phyloP scores from a whole-genome alignment of 2,329 filamentous ascomycete species.

The Stagonosporopsis rhizophila region DNA sequence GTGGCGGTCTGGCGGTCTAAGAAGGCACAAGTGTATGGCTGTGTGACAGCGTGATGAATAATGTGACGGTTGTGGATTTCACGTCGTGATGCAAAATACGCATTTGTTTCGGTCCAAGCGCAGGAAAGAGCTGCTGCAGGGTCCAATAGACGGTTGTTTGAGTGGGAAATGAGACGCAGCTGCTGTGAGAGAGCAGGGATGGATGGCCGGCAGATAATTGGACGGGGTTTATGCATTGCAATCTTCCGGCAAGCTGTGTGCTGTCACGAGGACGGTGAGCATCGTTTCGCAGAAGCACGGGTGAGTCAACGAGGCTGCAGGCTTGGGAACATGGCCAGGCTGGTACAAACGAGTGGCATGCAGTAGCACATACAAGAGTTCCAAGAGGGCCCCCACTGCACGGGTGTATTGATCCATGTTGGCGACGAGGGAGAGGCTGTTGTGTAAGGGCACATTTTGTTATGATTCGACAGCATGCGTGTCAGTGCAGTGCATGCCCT shows the following conservation, averaged over 20 bases:
- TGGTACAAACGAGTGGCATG: constrained; percentile 2
- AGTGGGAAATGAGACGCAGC: constrained; percentile 18
- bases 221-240: constrained; percentile 15
- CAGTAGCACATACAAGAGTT: constrained; percentile 6
- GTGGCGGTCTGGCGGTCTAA: not conserved
- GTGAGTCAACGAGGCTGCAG: constrained; percentile 5
- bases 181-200: constrained; percentile 18
- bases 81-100: constrained; percentile 24
- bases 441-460: constrained; percentile 4
- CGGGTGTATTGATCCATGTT: constrained; percentile 1
- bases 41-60: constrained; percentile 6
- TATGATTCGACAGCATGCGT: constrained; percentile 20
- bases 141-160: constrained; percentile 33
- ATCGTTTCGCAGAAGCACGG: constrained; percentile 17
- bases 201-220: constrained; percentile 12
- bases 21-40: constrained; percentile 2
- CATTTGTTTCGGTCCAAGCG: constrained; percentile 14
- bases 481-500: constrained; percentile 22
- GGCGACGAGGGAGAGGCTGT: constrained; percentile 14
- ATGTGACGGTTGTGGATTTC: constrained; percentile 14
- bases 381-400: too few species aligned
- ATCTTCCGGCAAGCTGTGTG: constrained; percentile 24
- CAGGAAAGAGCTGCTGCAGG: constrained; percentile 33
- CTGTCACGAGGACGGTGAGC: constrained; percentile 26
- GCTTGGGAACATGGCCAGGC: not conserved